Evolutionary conservation across 176 grass and related monocot species (phyloP), one percentile per base, ranked within the genome.

Genomic region (Avena insularis): DNA sequence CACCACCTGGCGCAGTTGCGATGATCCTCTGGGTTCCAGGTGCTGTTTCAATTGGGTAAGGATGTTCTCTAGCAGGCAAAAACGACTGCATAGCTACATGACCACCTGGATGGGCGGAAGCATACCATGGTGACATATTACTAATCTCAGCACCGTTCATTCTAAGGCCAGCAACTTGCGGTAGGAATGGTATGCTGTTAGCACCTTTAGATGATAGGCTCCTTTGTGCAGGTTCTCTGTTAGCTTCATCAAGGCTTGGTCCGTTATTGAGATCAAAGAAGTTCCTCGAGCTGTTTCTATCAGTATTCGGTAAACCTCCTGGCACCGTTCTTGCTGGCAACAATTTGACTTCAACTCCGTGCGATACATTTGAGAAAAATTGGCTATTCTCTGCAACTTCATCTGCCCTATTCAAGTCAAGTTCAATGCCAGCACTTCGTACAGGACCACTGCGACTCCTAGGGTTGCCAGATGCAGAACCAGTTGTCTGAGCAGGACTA

Each of bases 231-330:
- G 83, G 72, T 90, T 98, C 93, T 20, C 36, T 80, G 47, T 71
- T 67, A 84, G 62, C 65, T 85, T 95, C 95, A 95, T 95, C 95
- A 45, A 95, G 76, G 63, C 65, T 87, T 82, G 91, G 95, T 43
- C 95, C 89, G 14, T 85, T 95, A 82, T 97, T 97, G 25, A 98
- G 86, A 88, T 98, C 95, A 15, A 98, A 95, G 73, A 98, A 95
- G 78, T 95, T 80, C 75, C 93, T 95, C 1, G 84, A 86, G 60
- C 79, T 66, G 80, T 83, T 93, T 36, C 71, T 46, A 51, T 78
- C 86, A 27, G 68, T 17, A 60, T 59, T 83, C 70, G 82, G 69
- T 53, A 91, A 84, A 62, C 84, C 53, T 84, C 64, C 85, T 83
- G 73, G 75, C 64, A 80, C 55, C 7, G 77, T 54, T 81, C 84